Evolutionary conservation across 2,329 filamentous ascomycete species (phyloP), one percentile per base, ranked within the genome.

Genomic region (Ophiocordyceps polyrhachis-furcata): DNA sequence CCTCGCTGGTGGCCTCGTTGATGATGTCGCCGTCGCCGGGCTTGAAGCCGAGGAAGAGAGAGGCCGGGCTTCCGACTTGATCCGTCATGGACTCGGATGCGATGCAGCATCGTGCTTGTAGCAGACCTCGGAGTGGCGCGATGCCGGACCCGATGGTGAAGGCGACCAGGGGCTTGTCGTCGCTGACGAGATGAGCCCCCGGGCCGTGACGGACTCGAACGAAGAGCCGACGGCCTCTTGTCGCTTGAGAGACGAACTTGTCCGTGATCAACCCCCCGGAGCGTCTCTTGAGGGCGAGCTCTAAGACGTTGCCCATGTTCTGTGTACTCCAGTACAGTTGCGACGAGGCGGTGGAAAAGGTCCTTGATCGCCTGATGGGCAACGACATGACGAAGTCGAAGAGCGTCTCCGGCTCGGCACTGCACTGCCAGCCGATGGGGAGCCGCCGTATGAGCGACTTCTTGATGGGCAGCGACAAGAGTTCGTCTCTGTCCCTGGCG

Each of bases 221-320:
- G 29, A 19, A 45, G 8, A 45, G 19, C 4, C 40, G 29, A 2
- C 38, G 40, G n/a, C 44, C 44, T 20, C 31, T 45, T 20, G 29
- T 19, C 11, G 44, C 40, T 7, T 23, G 32, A 31, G 44, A 45
- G 7, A 42, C 20, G n/a, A 42, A 45, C 9, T 28, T 28, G 14
- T 45, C 44, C 29, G 44, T 45, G 14, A 45, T 28, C 21, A 45
- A 40, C 1, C 44, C 44, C 6, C 44, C 44, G 3, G 14, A 3
- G 20, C 42, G 44, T 12, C 20, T 45, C 40, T 45, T 41, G 19
- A 45, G 38, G 13, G 40, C 42, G 2, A 45, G 40, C 40, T 45
- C 44, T 31, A 45, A 31, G 4, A 45, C 44, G 31, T 45, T 45
- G 31, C 40, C 40, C 44, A 45, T 45, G 44, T 42, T 42, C 28